A percentile compares a stretch with the other conserved stretches of the same genome.
Evolutionary conservation across 176 grass and related monocot genomes (phyloP).

Genomic region (Ampelocalamus luodianensis): DNA sequence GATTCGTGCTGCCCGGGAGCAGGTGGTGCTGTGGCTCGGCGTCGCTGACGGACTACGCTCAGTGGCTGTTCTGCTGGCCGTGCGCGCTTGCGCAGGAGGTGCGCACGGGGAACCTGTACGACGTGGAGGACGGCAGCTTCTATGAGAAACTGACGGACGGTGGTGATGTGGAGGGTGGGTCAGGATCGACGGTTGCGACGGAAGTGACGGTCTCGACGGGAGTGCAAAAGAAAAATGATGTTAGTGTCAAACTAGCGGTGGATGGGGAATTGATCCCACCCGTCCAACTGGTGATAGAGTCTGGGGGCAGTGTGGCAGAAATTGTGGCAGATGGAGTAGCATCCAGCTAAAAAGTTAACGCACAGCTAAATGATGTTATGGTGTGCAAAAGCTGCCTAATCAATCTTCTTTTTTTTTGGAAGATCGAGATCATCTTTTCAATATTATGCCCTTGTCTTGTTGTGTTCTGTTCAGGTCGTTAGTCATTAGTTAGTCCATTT

Average conservation of each 20-base stretch:
- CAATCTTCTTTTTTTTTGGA: slow-evolving; percentile 6
- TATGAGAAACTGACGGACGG: slow-evolving; percentile 42
- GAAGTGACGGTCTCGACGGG: neutral
- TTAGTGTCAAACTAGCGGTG: neutral
- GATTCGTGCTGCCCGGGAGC: slow-evolving; percentile 56
- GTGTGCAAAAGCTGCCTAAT: slow-evolving; percentile 20
- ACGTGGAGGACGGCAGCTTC: slow-evolving; percentile 53
- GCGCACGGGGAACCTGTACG: slow-evolving; percentile 79
- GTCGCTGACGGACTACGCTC: slow-evolving; percentile 59
- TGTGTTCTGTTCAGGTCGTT: neutral
- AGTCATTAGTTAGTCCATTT: slow-evolving; percentile 1
- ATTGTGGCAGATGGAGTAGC: slow-evolving; percentile 14
- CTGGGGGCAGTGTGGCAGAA: slow-evolving; percentile 9
- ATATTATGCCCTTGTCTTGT: slow-evolving; percentile 3
- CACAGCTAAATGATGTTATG: slow-evolving; percentile 8
- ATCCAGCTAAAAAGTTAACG: slow-evolving; percentile 42
- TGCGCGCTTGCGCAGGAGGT: slow-evolving; percentile 85
- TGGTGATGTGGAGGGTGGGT: slow-evolving; percentile 14
- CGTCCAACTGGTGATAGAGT: slow-evolving; percentile 48
- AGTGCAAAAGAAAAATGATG: neutral
- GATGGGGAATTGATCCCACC: slow-evolving; percentile 58
- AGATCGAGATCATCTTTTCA: slow-evolving; percentile 4
- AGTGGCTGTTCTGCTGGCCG: slow-evolving; percentile 87
- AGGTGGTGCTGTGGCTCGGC: slow-evolving; percentile 58
- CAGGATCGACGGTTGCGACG: neutral